Percentiles rank a stretch among this genome's conserved stretches.
Evolutionary conservation across 169 alveolate genomes (phyloP).

Genomic region (Babesia bigemina): DNA sequence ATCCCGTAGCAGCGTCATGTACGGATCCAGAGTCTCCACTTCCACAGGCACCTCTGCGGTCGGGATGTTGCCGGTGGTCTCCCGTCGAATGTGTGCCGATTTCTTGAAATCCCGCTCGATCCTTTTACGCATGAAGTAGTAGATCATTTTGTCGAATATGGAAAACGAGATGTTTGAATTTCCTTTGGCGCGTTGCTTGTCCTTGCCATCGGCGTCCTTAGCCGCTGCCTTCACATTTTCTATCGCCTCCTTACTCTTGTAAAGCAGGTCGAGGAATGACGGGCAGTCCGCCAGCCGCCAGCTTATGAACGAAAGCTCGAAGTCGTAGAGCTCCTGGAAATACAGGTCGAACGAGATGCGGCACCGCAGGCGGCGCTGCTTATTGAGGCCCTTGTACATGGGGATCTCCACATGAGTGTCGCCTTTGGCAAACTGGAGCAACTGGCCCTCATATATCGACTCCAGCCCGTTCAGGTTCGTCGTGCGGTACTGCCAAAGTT

Average conservation of each 20-base stretch:
- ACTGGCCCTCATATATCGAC: slow-evolving; percentile 78
- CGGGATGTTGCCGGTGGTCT: background rate
- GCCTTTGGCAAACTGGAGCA: slow-evolving; percentile 74
- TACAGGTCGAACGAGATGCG: slow-evolving; percentile 71
- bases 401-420: slow-evolving; percentile 72
- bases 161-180: slow-evolving; percentile 31
- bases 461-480: slow-evolving; percentile 78
- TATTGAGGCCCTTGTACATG: slow-evolving; percentile 70
- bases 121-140: slow-evolving; percentile 28
- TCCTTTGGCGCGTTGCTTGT: background rate
- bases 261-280: slow-evolving; percentile 54
- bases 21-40: slow-evolving; percentile 5
- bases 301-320: slow-evolving; percentile 72
- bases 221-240: background rate
- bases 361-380: slow-evolving; percentile 68
- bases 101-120: slow-evolving; percentile 22
- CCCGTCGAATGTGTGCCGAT: background rate
- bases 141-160: slow-evolving; percentile 26
- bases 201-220: background rate
- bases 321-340: slow-evolving; percentile 79
- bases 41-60: background rate
- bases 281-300: slow-evolving; percentile 67
- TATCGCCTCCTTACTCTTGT: slow-evolving; percentile 27
- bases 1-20: slow-evolving; percentile 3
- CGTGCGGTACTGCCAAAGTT: slow-evolving; percentile 81